These are phyloP conservation scores for Penicillium sp. DNA, from an alignment of 2,329 filamentous ascomycete genomes.

Conservation along the genomic window DNA sequence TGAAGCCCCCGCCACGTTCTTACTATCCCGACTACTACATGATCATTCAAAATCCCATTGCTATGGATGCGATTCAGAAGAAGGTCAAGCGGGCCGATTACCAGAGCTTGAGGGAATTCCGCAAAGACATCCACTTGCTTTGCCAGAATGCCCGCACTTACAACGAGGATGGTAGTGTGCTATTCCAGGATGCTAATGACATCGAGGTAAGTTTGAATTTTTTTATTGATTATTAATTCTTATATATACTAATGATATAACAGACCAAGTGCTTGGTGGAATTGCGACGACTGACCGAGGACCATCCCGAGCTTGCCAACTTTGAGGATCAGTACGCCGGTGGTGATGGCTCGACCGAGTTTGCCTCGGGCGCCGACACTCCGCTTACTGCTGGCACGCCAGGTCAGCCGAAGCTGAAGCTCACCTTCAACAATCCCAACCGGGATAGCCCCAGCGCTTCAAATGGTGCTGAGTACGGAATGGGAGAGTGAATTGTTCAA, in stretches of 20 bases:
- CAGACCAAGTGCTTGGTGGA: constrained; percentile 54
- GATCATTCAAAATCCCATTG: constrained; percentile 88
- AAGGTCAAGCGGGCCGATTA: constrained; percentile 98
- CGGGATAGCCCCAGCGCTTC: constrained; percentile 35
- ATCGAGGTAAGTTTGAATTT: constrained; percentile 72
- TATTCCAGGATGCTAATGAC: constrained; percentile 87
- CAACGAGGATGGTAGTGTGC: constrained; percentile 90
- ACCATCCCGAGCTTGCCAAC: constrained; percentile 57
- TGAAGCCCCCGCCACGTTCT: constrained; percentile 84
- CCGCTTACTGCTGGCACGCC: constrained; percentile 60
- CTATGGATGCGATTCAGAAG: constrained; percentile 90
- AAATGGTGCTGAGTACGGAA: constrained; percentile 35
- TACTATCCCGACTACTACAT: constrained; percentile 95
- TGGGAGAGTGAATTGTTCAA: constrained; percentile 31
- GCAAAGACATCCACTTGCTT: constrained; percentile 77
- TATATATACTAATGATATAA: not conserved
- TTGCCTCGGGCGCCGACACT: constrained; percentile 54
- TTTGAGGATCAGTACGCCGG: constrained; percentile 54
- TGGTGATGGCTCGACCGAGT: constrained; percentile 54
- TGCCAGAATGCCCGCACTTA: constrained; percentile 91
- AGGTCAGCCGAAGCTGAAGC: constrained; percentile 66
- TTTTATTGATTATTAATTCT: not conserved
- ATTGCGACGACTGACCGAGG: constrained; percentile 54
- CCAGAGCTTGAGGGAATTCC: constrained; percentile 74
- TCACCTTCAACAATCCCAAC: constrained; percentile 56